These are phyloP conservation scores for Cryptosporidium ubiquitum DNA, from an alignment of 169 alveolate species.

Conservation along the genomic window DNA sequence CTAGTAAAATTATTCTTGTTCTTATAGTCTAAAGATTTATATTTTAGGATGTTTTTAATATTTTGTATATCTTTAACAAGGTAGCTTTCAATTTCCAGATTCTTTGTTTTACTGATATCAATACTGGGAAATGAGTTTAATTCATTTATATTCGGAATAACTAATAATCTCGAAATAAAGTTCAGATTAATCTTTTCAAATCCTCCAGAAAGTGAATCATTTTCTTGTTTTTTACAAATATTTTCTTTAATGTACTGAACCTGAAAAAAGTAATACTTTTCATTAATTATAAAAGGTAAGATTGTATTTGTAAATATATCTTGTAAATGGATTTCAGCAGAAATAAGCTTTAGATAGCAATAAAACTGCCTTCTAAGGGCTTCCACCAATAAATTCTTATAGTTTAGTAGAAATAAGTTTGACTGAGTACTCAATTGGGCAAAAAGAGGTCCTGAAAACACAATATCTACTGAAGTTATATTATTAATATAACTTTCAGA, in stretches of 20 bases:
- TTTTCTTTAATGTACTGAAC: neutral
- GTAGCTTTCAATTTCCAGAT: neutral
- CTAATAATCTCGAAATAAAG: neutral
- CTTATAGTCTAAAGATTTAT: neutral
- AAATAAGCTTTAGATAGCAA: neutral
- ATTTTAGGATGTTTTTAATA: neutral
- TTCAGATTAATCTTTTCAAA: neutral
- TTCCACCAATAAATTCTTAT: neutral
- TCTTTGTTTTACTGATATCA: neutral
- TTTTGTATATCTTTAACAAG: neutral
- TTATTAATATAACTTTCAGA: neutral
- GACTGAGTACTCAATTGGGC: neutral
- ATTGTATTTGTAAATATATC: neutral
- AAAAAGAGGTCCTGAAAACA: slow-evolving; percentile 42
- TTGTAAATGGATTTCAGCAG: neutral
- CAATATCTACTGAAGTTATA: neutral
- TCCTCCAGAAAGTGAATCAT: neutral
- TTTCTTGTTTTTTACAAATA: no score
- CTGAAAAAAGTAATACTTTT: slow-evolving; percentile 23
- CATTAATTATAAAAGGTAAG: slow-evolving; percentile 23
- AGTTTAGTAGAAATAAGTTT: slow-evolving; percentile 11
- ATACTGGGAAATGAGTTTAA: neutral
- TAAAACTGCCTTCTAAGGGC: slow-evolving; percentile 32
- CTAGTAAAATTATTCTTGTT: neutral
- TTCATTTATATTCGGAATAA: slow-evolving; percentile 1